Percentiles rank a stretch among this genome's conserved stretches.
phyloP scores from a whole-genome alignment of 441 rosid species.

The Bruguiera hainesii region DNA sequence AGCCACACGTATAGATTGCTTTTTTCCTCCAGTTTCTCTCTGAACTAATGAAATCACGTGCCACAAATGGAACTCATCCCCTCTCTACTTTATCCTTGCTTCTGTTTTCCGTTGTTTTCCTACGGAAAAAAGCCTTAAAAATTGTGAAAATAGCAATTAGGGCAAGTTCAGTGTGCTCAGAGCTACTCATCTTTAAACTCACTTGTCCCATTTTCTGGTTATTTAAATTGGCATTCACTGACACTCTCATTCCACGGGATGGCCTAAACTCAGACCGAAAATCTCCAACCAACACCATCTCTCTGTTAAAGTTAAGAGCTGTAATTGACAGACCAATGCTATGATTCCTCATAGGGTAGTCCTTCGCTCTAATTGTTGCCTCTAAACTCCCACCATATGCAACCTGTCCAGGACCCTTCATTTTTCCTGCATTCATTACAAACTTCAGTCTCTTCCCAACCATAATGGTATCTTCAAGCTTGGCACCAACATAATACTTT shows the following conservation, averaged over 20 bases:
- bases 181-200: constrained; percentile 58
- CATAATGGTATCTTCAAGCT: constrained; percentile 66
- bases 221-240: constrained; percentile 61
- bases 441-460: constrained; percentile 79
- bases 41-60: not conserved
- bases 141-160: constrained; percentile 58
- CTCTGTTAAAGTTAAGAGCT: constrained; percentile 65
- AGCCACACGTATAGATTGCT: not conserved
- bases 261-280: constrained; percentile 74
- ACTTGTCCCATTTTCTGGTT: constrained; percentile 81
- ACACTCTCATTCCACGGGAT: constrained; percentile 48
- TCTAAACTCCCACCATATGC: constrained; percentile 82
- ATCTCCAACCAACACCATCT: constrained; percentile 71
- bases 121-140: constrained; percentile 46
- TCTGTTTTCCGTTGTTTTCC: constrained; percentile 34
- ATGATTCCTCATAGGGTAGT: constrained; percentile 74
- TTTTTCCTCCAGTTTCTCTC: not conserved
- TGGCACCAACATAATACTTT: constrained; percentile 68
- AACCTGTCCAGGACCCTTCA: constrained; percentile 58
- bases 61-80: constrained; percentile 25
- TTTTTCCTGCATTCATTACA: constrained; percentile 61
- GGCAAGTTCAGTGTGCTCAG: constrained; percentile 68
- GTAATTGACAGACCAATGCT: constrained; percentile 53
- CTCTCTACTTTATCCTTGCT: constrained; percentile 36
- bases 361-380: constrained; percentile 72